phyloP scores from a whole-genome alignment of 1,139 yeast genomes.

The Nadsonia starkeyi-henricii region DNA sequence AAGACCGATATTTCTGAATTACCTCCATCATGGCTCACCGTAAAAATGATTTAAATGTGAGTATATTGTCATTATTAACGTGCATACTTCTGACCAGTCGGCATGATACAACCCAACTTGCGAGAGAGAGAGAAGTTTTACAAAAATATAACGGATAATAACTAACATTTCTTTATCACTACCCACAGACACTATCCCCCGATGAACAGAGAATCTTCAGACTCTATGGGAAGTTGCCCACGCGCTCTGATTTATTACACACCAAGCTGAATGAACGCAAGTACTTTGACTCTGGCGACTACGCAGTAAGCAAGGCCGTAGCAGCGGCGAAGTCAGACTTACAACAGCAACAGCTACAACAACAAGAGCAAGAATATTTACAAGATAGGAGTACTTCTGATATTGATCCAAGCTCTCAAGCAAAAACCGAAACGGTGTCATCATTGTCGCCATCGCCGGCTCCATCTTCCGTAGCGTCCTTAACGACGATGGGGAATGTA shows the following conservation, averaged over 20 bases:
- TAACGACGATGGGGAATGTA: not conserved
- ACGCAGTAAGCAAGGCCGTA: slow-evolving; percentile 77
- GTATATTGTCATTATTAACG: not conserved
- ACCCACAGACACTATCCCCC: slow-evolving; percentile 14
- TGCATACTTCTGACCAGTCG: too few species aligned
- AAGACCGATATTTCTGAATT: too few species aligned
- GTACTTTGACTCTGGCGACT: slow-evolving; percentile 94
- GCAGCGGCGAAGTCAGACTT: slow-evolving; percentile 1
- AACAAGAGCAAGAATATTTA: not conserved
- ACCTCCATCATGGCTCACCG: not conserved
- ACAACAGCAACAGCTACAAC: slow-evolving; percentile 5
- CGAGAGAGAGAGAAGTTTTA: too few species aligned
- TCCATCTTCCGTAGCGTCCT: not conserved
- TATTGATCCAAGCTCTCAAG: too few species aligned
- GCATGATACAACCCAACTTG: too few species aligned
- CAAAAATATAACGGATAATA: too few species aligned
- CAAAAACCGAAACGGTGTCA: too few species aligned
- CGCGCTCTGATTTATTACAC: slow-evolving; percentile 67
- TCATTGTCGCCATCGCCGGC: not conserved
- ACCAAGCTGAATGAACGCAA: slow-evolving; percentile 67
- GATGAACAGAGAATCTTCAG: slow-evolving; percentile 40
- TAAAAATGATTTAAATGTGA: not conserved
- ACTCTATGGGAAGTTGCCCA: slow-evolving; percentile 81
- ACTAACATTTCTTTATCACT: not conserved
- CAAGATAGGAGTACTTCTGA: not conserved